Evolutionary conservation across 768 basidiomycete genomes (phyloP), one percentile per base, ranked within the genome.

Genomic region (Omphalotus guepiniiformis): DNA sequence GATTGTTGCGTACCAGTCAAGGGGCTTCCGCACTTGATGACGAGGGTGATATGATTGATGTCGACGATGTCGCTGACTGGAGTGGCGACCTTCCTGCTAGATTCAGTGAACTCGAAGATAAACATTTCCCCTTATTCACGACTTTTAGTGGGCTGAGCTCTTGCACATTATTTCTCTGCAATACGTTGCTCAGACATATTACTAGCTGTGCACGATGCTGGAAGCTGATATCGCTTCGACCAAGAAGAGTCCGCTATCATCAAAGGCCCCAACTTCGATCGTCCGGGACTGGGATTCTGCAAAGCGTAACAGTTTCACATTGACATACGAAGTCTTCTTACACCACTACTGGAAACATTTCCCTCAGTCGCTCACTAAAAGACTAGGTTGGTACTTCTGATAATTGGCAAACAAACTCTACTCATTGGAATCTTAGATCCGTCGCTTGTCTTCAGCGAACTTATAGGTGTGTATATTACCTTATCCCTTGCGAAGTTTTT

Each of bases 111-210:
- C 65, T 88, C 13, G 58, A 68, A 30, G 82, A 83, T 28, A 55
- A 68, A 0, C 75, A 88, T 55, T 88, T 88, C 45, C 86, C 86
- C 0, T 60, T 88, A 34, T 88, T 88, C 52, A 55, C 85, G 1
- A 83, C 85, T 0, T 83, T 80, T 45, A 78, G 86, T 55, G 67
- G 71, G 42, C 85, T 83, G n/a, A n/a, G n/a, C n/a, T n/a, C n/a
- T n/a, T n/a, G n/a, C n/a, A n/a, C n/a, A n/a, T n/a, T 15, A n/a
- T 18, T 11, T 37, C 9, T 16, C 30, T 9, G 9, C 50, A 25
- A 25, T 48, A 18, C 15, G n/a, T n/a, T n/a, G n/a, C n/a, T n/a
- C n/a, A n/a, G 37, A 22, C 32, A 15, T 47, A 27, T 16, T 15
- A 44, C 6, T 45, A 80, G 78, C 63, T 82, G 7, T 79, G 69